Evolutionary conservation across 1,284 basidiomycete genomes (phyloP), one percentile per base, ranked within the genome.

Genomic region (Pyrrhoderma lamaoense): DNA sequence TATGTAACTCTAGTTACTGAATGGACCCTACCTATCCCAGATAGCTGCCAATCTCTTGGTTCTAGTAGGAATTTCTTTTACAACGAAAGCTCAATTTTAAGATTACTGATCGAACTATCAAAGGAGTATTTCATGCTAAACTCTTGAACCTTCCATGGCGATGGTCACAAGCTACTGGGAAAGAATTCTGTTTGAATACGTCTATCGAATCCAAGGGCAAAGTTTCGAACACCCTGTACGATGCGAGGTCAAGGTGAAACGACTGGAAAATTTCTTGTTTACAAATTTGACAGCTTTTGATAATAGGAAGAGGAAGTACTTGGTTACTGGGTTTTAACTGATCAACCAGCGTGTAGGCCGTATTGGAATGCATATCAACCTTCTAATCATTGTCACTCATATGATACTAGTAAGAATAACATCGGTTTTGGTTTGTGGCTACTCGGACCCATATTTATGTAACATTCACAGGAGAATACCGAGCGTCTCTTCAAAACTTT

Each of bases 351-450:
- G 13, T 46, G 45, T 18, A 46, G 43, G 16, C 45, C 46, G 19
- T 39, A 18, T 18, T 52, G 50, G 50, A 22, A 42, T 21, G 22
- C 27, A 39, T 21, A 34, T 3, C 35, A 46, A 19, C 37, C 36
- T 8, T 18, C 34, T 18, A 5, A 11, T 8, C 21, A 27, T 18
- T 52, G 50, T 19, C 22, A 45, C 27, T 16, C 50, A 25, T 52
- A 39, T 38, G 27, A 44, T n/a, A 52, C 22, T 18, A 43, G 50
- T 52, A 22, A 46, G 50, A 38, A 11, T 8, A 27, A 11, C 19
- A 40, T 25, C 9, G 27, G 27, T 5, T 31, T 31, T 31, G 25
- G 3, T 18, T 22, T 45, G 34, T 19, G 13, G 25, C n/a, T 11
- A 31, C 13, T 27, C 18, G 21, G n/a, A 40, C 31, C 11, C 23